Evolutionary conservation across 345 rosid genomes (phyloP), one percentile per base, ranked within the genome.

Genomic region (Populus pruinosa): DNA sequence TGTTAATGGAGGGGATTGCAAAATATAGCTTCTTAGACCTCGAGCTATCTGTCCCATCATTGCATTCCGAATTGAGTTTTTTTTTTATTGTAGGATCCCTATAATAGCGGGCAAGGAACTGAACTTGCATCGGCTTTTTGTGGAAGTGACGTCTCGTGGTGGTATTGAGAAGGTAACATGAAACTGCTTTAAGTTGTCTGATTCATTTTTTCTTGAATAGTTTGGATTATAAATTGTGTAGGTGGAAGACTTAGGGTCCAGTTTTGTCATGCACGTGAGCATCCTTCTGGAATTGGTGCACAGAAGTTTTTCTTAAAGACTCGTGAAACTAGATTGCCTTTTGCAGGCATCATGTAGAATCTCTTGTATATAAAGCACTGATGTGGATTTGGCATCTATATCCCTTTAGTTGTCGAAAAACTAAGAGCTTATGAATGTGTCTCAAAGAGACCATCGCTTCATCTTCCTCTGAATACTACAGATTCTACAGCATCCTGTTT

Each of bases 111-210:
- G 99, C 43, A 90, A 82, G 82, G 97, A 92, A 65, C 86, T 96
- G 70, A 95, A 96, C 78, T 86, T 96, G 91, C 98, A 96, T 82
- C 86, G 82, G 67, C 97, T 96, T 77, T 96, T 96, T 75, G 80
- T 91, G 25, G 99, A 96, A 84, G 99, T 96, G 72, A 96, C 99
- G 25, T 76, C 97, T 78, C 96, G 98, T 10, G 99, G 99, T 65
- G 99, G 99, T 43, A 85, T 96, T 76, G 91, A 87, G 79, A 96
- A 94, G 98, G 99, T 92, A 87, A 47, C 53, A 17, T 17, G 59
- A 79, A 38, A n/a, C 55, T 17, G 16, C 29, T 38, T 29, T 31
- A 5, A 27, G 31, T 27, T 73, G 27, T 36, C 16, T 65, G 1
- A 2, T 27, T 49, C 31, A 12, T n/a, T 21, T 41, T 21, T 43